Conservation (phyloP, 2,329 filamentous ascomycete genomes). For the Fusarium temperatum region DNA sequence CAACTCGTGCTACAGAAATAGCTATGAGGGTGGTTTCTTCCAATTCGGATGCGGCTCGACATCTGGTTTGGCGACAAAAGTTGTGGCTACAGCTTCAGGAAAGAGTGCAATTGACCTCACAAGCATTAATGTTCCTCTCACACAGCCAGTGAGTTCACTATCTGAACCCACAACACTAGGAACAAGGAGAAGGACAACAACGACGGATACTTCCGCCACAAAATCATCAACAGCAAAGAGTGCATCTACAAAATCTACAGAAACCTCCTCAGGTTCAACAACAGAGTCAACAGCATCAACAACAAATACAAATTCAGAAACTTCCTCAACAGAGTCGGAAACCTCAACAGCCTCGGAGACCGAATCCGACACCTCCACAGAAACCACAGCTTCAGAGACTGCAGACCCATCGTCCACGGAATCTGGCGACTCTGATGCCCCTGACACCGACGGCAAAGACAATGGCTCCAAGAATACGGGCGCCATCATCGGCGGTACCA, state of each 20-base stretch:
- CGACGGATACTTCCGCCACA: slow-evolving; percentile 11
- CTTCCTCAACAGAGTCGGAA: slow-evolving; percentile 21
- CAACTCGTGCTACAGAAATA: slow-evolving; percentile 64
- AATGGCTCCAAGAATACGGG: slow-evolving; percentile 51
- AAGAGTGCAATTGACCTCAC: slow-evolving; percentile 47
- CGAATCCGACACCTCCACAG: slow-evolving; percentile 17
- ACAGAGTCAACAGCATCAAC: slow-evolving; percentile 1
- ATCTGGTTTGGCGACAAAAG: slow-evolving; percentile 58
- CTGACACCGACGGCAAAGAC: slow-evolving; percentile 40
- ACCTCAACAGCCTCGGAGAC: slow-evolving; percentile 19
- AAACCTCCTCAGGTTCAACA: slow-evolving; percentile 8
- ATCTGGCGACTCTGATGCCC: slow-evolving; percentile 37
- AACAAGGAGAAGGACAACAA: slow-evolving; percentile 28
- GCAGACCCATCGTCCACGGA: slow-evolving; percentile 30
- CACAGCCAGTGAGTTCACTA: slow-evolving; percentile 50
- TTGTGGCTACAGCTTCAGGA: slow-evolving; percentile 58
- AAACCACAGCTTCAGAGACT: slow-evolving; percentile 29
- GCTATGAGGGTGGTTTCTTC: slow-evolving; percentile 63
- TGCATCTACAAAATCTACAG: slow-evolving; percentile 15
- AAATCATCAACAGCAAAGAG: slow-evolving; percentile 9
- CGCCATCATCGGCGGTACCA: slow-evolving; percentile 63
- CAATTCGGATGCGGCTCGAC: slow-evolving; percentile 66
- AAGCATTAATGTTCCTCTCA: slow-evolving; percentile 53
- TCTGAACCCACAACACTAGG: slow-evolving; percentile 55
- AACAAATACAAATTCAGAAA: not conserved